Evolutionary conservation across 805 yeast genomes (phyloP).

Genomic region (Cyberlindnera mississippiensis): DNA sequence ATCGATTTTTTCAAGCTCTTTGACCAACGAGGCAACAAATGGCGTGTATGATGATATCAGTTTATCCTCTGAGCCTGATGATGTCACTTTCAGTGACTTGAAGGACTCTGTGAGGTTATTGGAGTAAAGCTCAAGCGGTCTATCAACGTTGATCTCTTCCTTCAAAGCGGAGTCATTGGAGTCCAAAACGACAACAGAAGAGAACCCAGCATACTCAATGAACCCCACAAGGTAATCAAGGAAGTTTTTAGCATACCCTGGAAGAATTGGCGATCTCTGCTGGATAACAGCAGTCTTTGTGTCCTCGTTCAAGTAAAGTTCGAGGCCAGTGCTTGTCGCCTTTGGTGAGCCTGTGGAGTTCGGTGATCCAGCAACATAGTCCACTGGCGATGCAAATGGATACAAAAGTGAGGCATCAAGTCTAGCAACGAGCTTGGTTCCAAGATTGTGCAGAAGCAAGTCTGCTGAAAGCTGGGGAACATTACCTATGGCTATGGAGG

Average conservation of each 20-base stretch:
- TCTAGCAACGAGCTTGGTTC: conserved; percentile 46
- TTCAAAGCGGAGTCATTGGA: conserved; percentile 65
- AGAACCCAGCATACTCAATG: conserved; percentile 37
- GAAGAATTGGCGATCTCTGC: conserved; percentile 81
- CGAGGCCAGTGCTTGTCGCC: conserved; percentile 55
- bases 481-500: conserved; percentile 83
- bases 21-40: conserved; percentile 15
- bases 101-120: conserved; percentile 18
- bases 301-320: conserved; percentile 47
- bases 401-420: conserved; percentile 61
- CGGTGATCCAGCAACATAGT: conserved; percentile 31
- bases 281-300: conserved; percentile 58
- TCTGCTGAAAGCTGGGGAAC: conserved; percentile 83
- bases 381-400: conserved; percentile 84
- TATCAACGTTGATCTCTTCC: conserved; percentile 15
- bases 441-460: conserved; percentile 61
- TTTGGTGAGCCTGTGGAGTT: background rate
- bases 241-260: conserved; percentile 51
- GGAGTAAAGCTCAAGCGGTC: conserved; percentile 18
- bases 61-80: conserved; percentile 8
- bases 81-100: conserved; percentile 14
- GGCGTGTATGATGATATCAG: conserved; percentile 11
- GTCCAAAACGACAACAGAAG: conserved; percentile 53
- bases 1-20: conserved; percentile 2
- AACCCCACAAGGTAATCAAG: conserved; percentile 51